These are phyloP conservation scores for Ampelocalamus luodianensis DNA, from an alignment of 176 grass and related monocot genomes.

Conservation along the genomic window DNA sequence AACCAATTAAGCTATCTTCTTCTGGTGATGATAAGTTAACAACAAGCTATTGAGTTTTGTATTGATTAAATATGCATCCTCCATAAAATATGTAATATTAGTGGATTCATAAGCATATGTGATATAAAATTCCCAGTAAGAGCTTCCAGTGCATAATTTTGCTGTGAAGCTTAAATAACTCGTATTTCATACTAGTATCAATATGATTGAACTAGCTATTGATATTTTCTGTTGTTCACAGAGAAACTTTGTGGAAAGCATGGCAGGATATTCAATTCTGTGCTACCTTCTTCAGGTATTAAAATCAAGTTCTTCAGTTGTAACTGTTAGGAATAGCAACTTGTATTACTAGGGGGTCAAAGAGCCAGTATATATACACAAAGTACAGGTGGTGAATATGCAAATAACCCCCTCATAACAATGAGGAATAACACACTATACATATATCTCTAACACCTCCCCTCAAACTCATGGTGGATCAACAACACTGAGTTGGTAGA, in stretches of 20 bases:
- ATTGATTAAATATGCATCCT: background rate
- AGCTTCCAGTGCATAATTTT: conserved; percentile 5
- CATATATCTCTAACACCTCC: too few species aligned
- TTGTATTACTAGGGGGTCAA: too few species aligned
- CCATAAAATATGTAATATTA: background rate
- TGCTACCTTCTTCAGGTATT: conserved; percentile 93
- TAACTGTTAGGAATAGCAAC: too few species aligned
- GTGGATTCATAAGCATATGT: background rate
- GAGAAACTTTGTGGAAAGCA: conserved; percentile 99
- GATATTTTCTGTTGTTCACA: conserved; percentile 51
- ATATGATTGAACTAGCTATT: conserved; percentile 15
- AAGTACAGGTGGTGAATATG: too few species aligned
- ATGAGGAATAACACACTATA: too few species aligned
- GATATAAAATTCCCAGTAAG: conserved; percentile 17
- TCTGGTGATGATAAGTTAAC: background rate
- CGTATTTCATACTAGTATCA: conserved; percentile 18
- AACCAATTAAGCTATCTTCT: background rate
- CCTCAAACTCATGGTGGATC: too few species aligned
- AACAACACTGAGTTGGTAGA: too few species aligned
- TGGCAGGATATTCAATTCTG: conserved; percentile 96
- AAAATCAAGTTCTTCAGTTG: conserved; percentile 36
- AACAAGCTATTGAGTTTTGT: background rate
- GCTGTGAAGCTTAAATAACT: background rate
- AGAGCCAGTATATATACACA: too few species aligned
- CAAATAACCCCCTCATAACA: too few species aligned